phyloP scores from a whole-genome alignment of 2,329 filamentous ascomycete species.

The Diaporthe capsici region DNA sequence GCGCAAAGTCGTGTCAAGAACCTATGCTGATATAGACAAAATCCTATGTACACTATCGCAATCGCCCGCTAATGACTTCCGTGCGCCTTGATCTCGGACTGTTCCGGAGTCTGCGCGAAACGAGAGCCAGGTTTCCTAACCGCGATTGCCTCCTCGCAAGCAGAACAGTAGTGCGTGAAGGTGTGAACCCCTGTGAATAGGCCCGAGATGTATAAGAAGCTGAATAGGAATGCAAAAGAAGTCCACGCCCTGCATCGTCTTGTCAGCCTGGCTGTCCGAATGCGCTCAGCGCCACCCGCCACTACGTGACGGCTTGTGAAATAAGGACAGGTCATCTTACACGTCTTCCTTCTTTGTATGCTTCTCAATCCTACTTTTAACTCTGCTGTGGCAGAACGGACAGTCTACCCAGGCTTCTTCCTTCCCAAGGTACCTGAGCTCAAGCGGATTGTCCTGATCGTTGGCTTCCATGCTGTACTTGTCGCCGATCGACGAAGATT shows the following conservation, averaged over 20 bases:
- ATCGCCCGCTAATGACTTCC: neutral
- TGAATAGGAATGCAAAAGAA: neutral
- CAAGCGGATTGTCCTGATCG: neutral
- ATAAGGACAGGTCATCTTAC: neutral
- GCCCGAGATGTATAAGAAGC: neutral
- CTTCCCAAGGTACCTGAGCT: neutral
- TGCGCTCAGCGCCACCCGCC: neutral
- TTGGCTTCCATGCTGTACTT: neutral
- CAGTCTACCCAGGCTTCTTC: slow-evolving; percentile 12
- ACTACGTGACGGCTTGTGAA: neutral
- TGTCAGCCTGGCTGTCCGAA: neutral
- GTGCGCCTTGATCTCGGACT: neutral
- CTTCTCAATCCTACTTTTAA: slow-evolving; percentile 3
- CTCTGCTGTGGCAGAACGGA: slow-evolving; percentile 15
- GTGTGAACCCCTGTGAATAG: neutral
- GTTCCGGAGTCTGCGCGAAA: neutral
- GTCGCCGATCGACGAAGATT: neutral
- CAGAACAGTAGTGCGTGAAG: slow-evolving; percentile 6
- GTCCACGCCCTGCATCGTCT: neutral
- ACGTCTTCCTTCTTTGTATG: neutral
- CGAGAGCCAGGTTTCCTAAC: neutral
- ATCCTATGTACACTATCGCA: neutral
- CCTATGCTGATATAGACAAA: no score
- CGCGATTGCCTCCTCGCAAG: slow-evolving; percentile 5
- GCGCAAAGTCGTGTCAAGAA: neutral